Percentiles rank a stretch among this genome's conserved stretches.
Evolutionary conservation across 805 yeast species (phyloP).

Genomic region (Hanseniaspora pseudoguilliermondii): DNA sequence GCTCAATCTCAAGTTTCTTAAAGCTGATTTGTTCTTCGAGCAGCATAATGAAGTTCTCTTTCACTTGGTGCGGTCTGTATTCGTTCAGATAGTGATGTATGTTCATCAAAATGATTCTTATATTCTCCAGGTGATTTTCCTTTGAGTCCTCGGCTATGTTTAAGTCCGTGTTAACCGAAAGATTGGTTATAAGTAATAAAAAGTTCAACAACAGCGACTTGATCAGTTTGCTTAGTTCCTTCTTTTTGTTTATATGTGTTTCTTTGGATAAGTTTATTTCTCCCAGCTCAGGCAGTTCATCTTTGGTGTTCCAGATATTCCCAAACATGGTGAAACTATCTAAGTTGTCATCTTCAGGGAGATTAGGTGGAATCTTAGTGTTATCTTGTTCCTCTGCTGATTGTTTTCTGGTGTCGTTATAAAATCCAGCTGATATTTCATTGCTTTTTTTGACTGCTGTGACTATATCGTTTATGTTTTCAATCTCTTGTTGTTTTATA

Average conservation of each 20-base stretch:
- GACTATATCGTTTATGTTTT: constrained; percentile 14
- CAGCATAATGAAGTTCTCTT: constrained; percentile 72
- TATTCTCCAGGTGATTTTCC: constrained; percentile 56
- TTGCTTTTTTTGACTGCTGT: constrained; percentile 7
- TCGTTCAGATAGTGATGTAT: constrained; percentile 85
- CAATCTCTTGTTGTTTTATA: constrained; percentile 15
- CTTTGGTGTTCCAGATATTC: constrained; percentile 67
- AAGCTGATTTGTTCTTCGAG: constrained; percentile 57
- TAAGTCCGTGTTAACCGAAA: constrained; percentile 53
- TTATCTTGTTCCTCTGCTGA: constrained; percentile 21
- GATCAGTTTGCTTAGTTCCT: constrained; percentile 66
- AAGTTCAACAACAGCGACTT: constrained; percentile 70
- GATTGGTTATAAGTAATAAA: constrained; percentile 66
- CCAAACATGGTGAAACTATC: constrained; percentile 78
- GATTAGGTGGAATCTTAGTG: constrained; percentile 5
- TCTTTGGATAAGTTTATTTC: constrained; percentile 65
- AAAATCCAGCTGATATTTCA: constrained; percentile 16
- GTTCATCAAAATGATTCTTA: constrained; percentile 69
- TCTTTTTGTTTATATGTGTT: constrained; percentile 35
- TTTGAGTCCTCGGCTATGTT: constrained; percentile 24
- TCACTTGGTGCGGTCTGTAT: constrained; percentile 87
- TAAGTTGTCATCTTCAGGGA: constrained; percentile 29
- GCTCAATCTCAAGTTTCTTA: constrained; percentile 42
- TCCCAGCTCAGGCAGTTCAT: constrained; percentile 60
- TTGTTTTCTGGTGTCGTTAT: constrained; percentile 16